Evolutionary conservation across 192 early-diverging fungal species (phyloP).

Genomic region (Coemansia reversa): DNA sequence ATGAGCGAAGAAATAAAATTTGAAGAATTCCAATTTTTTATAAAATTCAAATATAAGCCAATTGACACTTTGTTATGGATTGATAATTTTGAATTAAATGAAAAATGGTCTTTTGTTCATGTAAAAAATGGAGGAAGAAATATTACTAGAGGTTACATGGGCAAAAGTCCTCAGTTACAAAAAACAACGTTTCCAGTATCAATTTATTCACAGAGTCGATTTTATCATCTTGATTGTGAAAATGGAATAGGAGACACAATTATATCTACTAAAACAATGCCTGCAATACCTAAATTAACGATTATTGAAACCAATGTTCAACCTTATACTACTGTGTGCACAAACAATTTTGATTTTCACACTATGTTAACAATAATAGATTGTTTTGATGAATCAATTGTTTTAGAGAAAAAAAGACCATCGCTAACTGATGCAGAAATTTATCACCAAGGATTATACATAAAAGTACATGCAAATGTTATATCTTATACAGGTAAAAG

Average conservation of each 20-base stretch:
- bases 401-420: no score
- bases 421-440: no score
- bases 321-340: conserved; percentile 10
- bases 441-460: conserved; percentile 3
- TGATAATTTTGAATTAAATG: conserved; percentile 14
- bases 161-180: conserved; percentile 22
- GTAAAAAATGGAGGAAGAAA: conserved; percentile 17
- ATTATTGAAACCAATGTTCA: no score
- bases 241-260: conserved; percentile 10
- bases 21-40: conserved; percentile 2
- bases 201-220: conserved; percentile 13
- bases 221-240: conserved; percentile 20
- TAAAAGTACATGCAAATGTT: conserved; percentile 12
- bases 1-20: background rate
- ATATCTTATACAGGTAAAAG: conserved; percentile 10
- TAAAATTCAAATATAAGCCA: conserved; percentile 19
- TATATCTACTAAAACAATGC: background rate
- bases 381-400: background rate
- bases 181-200: conserved; percentile 8
- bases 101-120: conserved; percentile 14
- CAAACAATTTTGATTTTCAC: conserved; percentile 15
- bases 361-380: conserved; percentile 16
- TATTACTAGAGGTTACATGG: conserved; percentile 19
- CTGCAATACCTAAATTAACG: background rate
- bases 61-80: conserved; percentile 14